phyloP scores from a whole-genome alignment of 495 filamentous ascomycete genomes.

The Aspergillus baeticus region DNA sequence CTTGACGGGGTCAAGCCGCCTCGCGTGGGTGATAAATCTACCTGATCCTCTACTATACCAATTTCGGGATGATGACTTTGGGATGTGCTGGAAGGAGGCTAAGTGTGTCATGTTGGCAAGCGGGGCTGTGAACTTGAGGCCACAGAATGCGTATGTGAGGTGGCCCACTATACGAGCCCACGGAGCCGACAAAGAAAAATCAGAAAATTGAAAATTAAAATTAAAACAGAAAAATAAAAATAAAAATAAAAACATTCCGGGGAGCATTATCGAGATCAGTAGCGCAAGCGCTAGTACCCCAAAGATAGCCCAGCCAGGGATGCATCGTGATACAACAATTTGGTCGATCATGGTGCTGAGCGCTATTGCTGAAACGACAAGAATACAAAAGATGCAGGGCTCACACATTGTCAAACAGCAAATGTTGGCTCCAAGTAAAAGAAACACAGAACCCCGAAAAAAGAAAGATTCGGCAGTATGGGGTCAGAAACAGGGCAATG shows the following conservation, averaged over 20 bases:
- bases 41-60: neutral
- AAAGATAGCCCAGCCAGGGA: constrained; percentile 4
- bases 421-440: neutral
- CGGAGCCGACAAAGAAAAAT: neutral
- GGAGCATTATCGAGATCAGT: constrained; percentile 1
- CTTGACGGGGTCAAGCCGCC: neutral
- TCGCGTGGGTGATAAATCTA: neutral
- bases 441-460: neutral
- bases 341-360: too few species aligned
- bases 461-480: constrained; percentile 10
- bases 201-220: constrained; percentile 5
- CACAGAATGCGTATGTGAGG: neutral
- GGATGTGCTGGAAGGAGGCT: neutral
- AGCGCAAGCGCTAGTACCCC: constrained; percentile 6
- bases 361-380: too few species aligned
- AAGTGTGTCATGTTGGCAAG: constrained; percentile 12
- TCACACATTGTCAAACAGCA: neutral
- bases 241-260: constrained; percentile 9
- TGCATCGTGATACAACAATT: neutral
- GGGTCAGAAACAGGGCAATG: constrained; percentile 27
- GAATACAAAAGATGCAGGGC: too few species aligned
- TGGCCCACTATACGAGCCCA: constrained; percentile 1
- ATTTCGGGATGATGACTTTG: neutral
- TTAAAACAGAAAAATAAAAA: constrained; percentile 3
- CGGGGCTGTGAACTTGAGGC: neutral